A percentile compares a stretch with the other conserved stretches of the same genome.
phyloP scores from a whole-genome alignment of 768 basidiomycete species.

The Suillus discolor region DNA sequence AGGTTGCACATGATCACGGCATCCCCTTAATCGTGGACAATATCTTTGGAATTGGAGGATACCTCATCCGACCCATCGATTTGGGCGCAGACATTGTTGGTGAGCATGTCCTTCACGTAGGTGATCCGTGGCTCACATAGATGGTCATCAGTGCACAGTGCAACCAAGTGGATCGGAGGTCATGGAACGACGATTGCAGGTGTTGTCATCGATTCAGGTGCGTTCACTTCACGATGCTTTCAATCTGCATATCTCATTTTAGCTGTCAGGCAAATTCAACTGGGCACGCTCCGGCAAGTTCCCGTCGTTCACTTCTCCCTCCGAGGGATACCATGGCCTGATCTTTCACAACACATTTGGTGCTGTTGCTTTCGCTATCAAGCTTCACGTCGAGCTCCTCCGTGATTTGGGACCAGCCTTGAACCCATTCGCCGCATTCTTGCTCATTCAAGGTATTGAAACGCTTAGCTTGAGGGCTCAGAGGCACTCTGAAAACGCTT shows the following conservation, averaged over 20 bases:
- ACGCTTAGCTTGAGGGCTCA: slow-evolving; percentile 62
- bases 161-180: slow-evolving; percentile 70
- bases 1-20: slow-evolving; percentile 61
- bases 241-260: background rate
- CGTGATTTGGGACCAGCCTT: slow-evolving; percentile 56
- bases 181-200: slow-evolving; percentile 72
- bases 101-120: slow-evolving; percentile 17
- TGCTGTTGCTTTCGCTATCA: slow-evolving; percentile 49
- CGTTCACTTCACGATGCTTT: slow-evolving; percentile 16
- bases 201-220: slow-evolving; percentile 61
- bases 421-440: slow-evolving; percentile 60
- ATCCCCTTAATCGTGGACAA: slow-evolving; percentile 71
- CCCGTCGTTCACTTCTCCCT: slow-evolving; percentile 56
- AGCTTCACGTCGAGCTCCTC: slow-evolving; percentile 52
- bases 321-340: slow-evolving; percentile 59
- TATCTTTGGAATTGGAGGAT: slow-evolving; percentile 65
- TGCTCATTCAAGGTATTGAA: slow-evolving; percentile 62
- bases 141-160: slow-evolving; percentile 45
- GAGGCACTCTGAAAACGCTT: slow-evolving; percentile 59
- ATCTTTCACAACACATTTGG: slow-evolving; percentile 55
- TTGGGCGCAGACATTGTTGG: slow-evolving; percentile 60
- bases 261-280: slow-evolving; percentile 53
- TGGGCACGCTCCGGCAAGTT: slow-evolving; percentile 56
- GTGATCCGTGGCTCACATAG: background rate
- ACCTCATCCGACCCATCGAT: slow-evolving; percentile 54